phyloP scores from a whole-genome alignment of 352 stramenopile genomes.

The Pythium folliculosum region DNA sequence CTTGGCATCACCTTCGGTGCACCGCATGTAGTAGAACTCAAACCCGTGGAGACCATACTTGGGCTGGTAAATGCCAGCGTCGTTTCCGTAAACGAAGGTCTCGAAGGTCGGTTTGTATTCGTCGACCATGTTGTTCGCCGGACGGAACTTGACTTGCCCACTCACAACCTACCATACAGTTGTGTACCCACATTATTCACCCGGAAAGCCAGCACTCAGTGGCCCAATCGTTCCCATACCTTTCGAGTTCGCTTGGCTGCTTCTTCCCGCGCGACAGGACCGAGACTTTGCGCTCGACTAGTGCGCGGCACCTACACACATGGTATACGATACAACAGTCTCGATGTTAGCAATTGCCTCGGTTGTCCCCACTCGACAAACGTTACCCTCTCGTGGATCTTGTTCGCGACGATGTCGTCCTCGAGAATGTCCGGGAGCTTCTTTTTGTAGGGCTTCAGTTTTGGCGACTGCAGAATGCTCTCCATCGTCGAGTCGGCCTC shows the following conservation, averaged over 20 bases:
- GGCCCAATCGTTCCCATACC: slow-evolving; percentile 15
- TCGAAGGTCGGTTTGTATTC: slow-evolving; percentile 33
- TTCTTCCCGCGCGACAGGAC: slow-evolving; percentile 31
- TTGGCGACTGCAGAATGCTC: slow-evolving; percentile 35
- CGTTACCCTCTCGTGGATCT: slow-evolving; percentile 32
- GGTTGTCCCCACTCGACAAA: too few relatives aligned
- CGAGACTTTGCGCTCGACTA: slow-evolving; percentile 30
- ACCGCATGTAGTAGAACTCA: slow-evolving; percentile 60
- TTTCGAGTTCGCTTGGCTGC: slow-evolving; percentile 43
- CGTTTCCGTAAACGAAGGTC: slow-evolving; percentile 52
- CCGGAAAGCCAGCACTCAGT: too few relatives aligned
- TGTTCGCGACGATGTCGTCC: slow-evolving; percentile 41
- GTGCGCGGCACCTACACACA: slow-evolving; percentile 26
- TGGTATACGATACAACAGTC: background rate
- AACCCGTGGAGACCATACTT: slow-evolving; percentile 65
- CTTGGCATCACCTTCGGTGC: slow-evolving; percentile 35
- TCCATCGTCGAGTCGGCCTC: slow-evolving; percentile 31
- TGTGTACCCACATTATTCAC: background rate
- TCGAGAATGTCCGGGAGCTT: slow-evolving; percentile 53
- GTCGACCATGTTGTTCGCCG: slow-evolving; percentile 39
- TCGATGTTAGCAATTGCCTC: background rate
- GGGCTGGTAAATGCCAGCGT: slow-evolving; percentile 58
- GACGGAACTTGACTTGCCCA: slow-evolving; percentile 56
- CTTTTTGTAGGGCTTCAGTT: slow-evolving; percentile 53
- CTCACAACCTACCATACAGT: slow-evolving; percentile 41